phyloP scores from a whole-genome alignment of 257 asterid species.

The Nicotiana undulata region DNA sequence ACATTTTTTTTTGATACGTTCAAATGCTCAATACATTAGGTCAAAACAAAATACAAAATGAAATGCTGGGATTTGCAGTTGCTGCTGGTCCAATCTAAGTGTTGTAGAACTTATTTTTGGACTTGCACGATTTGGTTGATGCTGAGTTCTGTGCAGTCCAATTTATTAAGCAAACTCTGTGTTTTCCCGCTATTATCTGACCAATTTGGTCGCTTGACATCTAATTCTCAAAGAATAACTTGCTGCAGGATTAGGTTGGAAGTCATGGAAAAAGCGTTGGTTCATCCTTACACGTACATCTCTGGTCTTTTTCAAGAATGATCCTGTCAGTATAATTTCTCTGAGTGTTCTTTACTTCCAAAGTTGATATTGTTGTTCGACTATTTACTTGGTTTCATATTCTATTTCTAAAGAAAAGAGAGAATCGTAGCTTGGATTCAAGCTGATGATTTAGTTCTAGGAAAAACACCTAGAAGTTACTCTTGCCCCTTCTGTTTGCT shows the following conservation, averaged over 20 bases:
- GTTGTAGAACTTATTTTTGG: neutral
- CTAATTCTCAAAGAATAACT: neutral
- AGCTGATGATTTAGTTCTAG: neutral
- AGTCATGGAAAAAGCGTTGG: slow-evolving; percentile 96
- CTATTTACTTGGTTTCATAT: neutral
- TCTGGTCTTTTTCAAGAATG: slow-evolving; percentile 93
- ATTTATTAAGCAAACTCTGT: neutral
- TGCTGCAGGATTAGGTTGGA: slow-evolving; percentile 93
- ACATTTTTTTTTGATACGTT: neutral
- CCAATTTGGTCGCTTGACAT: neutral
- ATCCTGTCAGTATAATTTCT: slow-evolving; percentile 60
- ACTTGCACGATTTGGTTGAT: neutral
- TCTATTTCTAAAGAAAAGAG: neutral
- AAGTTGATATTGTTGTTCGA: neutral
- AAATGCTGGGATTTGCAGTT: neutral
- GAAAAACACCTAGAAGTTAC: neutral
- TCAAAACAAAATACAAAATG: neutral
- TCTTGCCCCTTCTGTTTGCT: neutral
- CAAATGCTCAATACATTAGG: neutral
- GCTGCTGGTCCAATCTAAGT: neutral
- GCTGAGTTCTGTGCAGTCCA: neutral
- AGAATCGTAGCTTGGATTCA: neutral
- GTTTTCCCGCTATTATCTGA: neutral
- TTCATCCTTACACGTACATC: slow-evolving; percentile 93
- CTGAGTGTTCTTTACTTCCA: neutral